Evolutionary conservation across 192 early-diverging fungal genomes (phyloP), one percentile per base, ranked within the genome.

Genomic region (Mortierella alpina): DNA sequence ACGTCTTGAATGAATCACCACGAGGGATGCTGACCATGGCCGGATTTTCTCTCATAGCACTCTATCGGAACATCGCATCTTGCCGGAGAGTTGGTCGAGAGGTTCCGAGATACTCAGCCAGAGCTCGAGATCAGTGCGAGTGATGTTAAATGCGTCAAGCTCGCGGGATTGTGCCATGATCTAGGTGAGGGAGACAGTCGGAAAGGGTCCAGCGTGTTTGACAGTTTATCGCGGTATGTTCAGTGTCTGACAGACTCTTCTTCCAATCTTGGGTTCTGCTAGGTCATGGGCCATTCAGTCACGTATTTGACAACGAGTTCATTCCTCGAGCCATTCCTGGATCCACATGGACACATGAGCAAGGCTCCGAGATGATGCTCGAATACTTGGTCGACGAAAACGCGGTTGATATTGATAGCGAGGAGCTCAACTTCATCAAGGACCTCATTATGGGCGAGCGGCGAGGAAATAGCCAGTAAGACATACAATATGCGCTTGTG

Each of bases 271-370:
- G 31, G 31, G 31, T 31, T 31, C 31, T 31, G 31, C 31, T 52
- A 90, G 92, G 97, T n/a, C 97, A 99, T 83, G 97, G 97, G 11
- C 96, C 96, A 1, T 98, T 94, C 82, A 95, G 93, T 72, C 98
- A 99, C 74, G 86, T 97, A 14, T 99, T 99, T 90, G 98, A 99
- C 72, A 91, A 89, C 66, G 87, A 87, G 61, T 93, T 98, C 74
- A 95, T 99, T 70, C 94, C 93, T 42, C 70, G 81, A n/a, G 82
- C 82, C 14, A 67, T 82, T 20, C 89, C 90, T 10, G 88, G 74
- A 15, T 69, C 83, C 4, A 62, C 68, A 2, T 94, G 92, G 93
- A 88, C 84, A 64, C 94, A 96, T 63, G 94, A 96, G 72, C 60
- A 92, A 65, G 94, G 90, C 0, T 95, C 94, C 0, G 90, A 93